These are phyloP conservation scores for Botrytis byssoidea DNA, from an alignment of 2,329 filamentous ascomycete genomes.

Conservation along the genomic window DNA sequence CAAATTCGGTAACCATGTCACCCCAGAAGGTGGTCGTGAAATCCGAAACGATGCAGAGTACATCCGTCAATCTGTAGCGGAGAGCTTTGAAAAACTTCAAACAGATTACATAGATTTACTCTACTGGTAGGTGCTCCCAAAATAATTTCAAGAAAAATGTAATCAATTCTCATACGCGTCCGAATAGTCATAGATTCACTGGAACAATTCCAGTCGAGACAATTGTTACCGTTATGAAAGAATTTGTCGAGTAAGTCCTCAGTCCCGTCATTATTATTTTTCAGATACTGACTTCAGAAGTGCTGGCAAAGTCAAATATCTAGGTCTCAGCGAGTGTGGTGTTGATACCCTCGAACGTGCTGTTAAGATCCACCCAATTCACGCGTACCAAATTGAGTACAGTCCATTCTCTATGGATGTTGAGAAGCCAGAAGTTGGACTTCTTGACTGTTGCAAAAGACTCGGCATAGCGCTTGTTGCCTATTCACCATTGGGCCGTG, in stretches of 20 bases:
- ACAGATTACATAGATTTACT: slow-evolving; percentile 24
- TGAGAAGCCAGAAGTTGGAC: slow-evolving; percentile 47
- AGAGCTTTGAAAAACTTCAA: slow-evolving; percentile 22
- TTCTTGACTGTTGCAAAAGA: slow-evolving; percentile 55
- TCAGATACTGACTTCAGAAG: slow-evolving; percentile 41
- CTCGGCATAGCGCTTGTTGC: slow-evolving; percentile 43
- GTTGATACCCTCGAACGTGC: slow-evolving; percentile 52
- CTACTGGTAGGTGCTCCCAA: slow-evolving; percentile 8
- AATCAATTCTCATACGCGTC: background rate
- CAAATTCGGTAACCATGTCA: slow-evolving; percentile 23
- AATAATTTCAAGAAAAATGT: background rate
- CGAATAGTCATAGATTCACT: slow-evolving; percentile 41
- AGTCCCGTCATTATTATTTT: background rate
- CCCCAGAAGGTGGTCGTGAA: slow-evolving; percentile 17
- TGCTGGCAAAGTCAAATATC: slow-evolving; percentile 54
- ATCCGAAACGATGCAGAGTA: slow-evolving; percentile 22
- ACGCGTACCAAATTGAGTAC: slow-evolving; percentile 54
- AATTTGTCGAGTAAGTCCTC: slow-evolving; percentile 18
- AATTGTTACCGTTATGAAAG: slow-evolving; percentile 39
- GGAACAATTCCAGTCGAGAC: slow-evolving; percentile 43
- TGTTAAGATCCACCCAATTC: slow-evolving; percentile 47
- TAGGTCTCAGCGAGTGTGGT: slow-evolving; percentile 55
- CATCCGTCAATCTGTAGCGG: slow-evolving; percentile 19
- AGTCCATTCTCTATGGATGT: slow-evolving; percentile 55
- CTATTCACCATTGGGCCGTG: slow-evolving; percentile 48